Conservation (phyloP, 345 rosid species). For the Gossypium herbaceum region DNA sequence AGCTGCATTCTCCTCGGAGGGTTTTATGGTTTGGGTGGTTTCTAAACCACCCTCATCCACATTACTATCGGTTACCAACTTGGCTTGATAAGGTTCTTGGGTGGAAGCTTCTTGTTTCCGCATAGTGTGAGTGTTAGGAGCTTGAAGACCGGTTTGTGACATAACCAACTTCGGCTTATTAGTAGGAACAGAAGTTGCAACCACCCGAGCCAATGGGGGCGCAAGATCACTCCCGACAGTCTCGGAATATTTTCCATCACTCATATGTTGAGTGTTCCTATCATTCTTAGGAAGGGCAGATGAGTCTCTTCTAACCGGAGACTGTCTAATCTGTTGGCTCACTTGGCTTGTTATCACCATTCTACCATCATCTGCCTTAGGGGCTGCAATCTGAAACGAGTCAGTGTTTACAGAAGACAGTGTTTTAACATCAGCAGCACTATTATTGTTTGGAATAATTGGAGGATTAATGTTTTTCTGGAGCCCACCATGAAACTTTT, state of each 20-base stretch:
- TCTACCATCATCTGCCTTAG: conserved; percentile 16
- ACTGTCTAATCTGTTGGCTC: conserved; percentile 13
- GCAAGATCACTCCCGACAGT: conserved; percentile 21
- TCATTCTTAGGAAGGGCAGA: conserved; percentile 12
- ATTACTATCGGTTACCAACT: conserved; percentile 8
- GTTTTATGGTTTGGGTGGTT: conserved; percentile 13
- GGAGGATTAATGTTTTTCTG: conserved; percentile 21
- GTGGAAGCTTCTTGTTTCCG: conserved; percentile 10
- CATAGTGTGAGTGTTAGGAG: conserved; percentile 16
- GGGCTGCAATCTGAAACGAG: conserved; percentile 19
- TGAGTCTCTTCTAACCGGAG: conserved; percentile 22
- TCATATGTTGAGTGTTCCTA: conserved; percentile 17
- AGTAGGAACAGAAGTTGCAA: conserved; percentile 21
- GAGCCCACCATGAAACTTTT: conserved; percentile 46
- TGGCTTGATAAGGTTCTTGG: conserved; percentile 25
- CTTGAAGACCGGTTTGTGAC: conserved; percentile 35
- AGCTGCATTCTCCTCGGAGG: conserved; percentile 4
- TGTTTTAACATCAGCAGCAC: conserved; percentile 19
- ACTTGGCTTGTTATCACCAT: conserved; percentile 18
- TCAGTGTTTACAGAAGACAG: conserved; percentile 21
- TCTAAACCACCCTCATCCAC: conserved; percentile 13
- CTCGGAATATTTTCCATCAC: conserved; percentile 22
- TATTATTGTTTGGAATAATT: conserved; percentile 20
- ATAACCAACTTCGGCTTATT: conserved; percentile 34
- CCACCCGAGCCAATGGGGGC: conserved; percentile 19